phyloP scores from a whole-genome alignment of 2,329 filamentous ascomycete species.

The Colletotrichum trifolii region DNA sequence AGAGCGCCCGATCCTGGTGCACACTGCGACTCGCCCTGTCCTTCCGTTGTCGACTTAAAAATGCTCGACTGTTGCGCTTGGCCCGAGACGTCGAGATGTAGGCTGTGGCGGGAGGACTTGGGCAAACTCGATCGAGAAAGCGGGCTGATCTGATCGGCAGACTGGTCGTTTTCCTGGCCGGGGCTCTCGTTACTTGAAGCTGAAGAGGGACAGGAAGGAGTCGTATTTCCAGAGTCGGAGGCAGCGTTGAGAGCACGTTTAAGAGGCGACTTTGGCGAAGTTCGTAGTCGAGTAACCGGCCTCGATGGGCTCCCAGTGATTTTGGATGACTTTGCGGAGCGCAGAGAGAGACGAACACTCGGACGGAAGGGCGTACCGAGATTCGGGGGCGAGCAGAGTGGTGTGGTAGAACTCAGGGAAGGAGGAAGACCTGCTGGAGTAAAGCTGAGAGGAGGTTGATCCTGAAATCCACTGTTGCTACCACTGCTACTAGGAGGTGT shows the following conservation, averaged over 20 bases:
- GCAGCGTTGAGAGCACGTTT: slow-evolving; percentile 80
- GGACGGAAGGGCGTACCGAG: slow-evolving; percentile 74
- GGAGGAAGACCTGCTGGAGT: slow-evolving; percentile 38
- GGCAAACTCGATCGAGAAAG: slow-evolving; percentile 58
- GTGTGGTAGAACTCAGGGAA: slow-evolving; percentile 43
- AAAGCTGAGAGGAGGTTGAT: slow-evolving; percentile 47
- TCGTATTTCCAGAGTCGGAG: slow-evolving; percentile 67
- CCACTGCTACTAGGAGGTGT: slow-evolving; percentile 39
- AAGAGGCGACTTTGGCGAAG: slow-evolving; percentile 83
- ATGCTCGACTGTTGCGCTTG: slow-evolving; percentile 60
- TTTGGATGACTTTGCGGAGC: slow-evolving; percentile 70
- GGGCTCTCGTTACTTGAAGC: slow-evolving; percentile 54
- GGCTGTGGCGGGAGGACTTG: slow-evolving; percentile 63
- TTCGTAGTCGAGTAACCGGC: slow-evolving; percentile 70
- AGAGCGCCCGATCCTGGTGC: slow-evolving; percentile 75
- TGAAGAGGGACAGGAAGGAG: slow-evolving; percentile 69
- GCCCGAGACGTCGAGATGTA: slow-evolving; percentile 67
- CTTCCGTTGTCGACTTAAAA: slow-evolving; percentile 60
- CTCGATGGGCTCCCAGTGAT: slow-evolving; percentile 64
- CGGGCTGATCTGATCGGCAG: slow-evolving; percentile 52
- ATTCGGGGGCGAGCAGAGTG: slow-evolving; percentile 50
- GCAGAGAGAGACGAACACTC: slow-evolving; percentile 73
- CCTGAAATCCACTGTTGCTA: slow-evolving; percentile 46
- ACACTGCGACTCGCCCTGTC: slow-evolving; percentile 59
- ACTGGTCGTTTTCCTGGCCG: slow-evolving; percentile 57